A percentile compares a stretch with the other conserved stretches of the same genome.
Conservation (phyloP, 108 stramenopile genomes). For the Licmophora abbreviata region DNA sequence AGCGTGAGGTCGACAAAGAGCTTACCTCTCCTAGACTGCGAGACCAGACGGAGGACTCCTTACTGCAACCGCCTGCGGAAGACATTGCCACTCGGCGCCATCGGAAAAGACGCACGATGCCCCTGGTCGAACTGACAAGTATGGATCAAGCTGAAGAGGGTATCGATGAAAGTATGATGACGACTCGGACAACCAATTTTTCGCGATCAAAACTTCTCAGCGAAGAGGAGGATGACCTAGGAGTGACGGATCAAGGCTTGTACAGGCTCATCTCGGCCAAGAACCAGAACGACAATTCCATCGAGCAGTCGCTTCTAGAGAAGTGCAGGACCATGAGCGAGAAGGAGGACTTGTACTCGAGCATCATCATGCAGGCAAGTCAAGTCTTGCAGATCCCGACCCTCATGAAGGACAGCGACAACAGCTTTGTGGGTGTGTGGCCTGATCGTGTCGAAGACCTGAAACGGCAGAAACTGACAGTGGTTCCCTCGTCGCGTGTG, state of each 20-base stretch:
- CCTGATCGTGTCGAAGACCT: constrained; percentile 19
- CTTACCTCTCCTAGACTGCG: constrained; percentile 33
- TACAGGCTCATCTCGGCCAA: constrained; percentile 13
- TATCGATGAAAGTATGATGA: constrained; percentile 19
- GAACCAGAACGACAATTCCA: constrained; percentile 10
- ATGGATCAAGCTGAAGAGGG: neutral
- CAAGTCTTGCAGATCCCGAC: constrained; percentile 24
- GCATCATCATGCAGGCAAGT: constrained; percentile 16
- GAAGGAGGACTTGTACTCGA: constrained; percentile 9
- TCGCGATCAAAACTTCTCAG: constrained; percentile 15
- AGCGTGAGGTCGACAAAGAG: constrained; percentile 28
- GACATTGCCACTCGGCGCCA: constrained; percentile 10
- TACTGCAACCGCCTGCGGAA: constrained; percentile 13
- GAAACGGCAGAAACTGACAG: neutral
- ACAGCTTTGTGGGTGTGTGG: constrained; percentile 26
- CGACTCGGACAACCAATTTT: constrained; percentile 34
- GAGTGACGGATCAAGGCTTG: constrained; percentile 13
- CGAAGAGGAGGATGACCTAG: neutral
- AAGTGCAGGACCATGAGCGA: constrained; percentile 5
- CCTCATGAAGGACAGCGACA: constrained; percentile 34
- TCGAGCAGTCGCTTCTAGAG: neutral
- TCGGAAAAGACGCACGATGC: constrained; percentile 19
- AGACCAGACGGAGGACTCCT: no score
- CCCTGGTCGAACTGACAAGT: constrained; percentile 6
- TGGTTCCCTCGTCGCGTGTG: no score